These are phyloP conservation scores for Xerocomus minutiporus DNA, from an alignment of 1,284 basidiomycete species.

Conservation along the genomic window DNA sequence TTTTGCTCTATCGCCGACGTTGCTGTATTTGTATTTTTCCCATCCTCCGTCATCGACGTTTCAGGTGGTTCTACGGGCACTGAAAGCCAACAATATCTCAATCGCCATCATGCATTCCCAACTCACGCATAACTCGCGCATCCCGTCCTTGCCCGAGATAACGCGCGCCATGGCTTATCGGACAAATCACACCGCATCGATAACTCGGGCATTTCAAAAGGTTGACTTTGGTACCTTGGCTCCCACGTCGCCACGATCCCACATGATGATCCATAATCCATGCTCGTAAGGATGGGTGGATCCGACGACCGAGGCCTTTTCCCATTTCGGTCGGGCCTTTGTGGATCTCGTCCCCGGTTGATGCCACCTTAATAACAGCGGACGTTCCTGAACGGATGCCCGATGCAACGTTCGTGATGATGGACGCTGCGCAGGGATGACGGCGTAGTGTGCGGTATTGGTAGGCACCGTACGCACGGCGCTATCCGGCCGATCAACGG, in stretches of 20 bases:
- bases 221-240: not conserved
- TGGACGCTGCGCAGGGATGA: not conserved
- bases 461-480: not conserved
- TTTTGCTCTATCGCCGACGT: not conserved
- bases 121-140: not conserved
- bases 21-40: not conserved
- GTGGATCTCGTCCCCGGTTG: not conserved
- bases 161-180: not conserved
- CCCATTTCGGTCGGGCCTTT: not conserved
- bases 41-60: not conserved
- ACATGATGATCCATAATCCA: not conserved
- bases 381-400: not conserved
- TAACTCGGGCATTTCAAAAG: not conserved
- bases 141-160: not conserved
- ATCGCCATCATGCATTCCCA: not conserved
- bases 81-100: not conserved
- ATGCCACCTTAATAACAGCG: not conserved
- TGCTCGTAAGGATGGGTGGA: not conserved
- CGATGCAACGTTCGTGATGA: not conserved
- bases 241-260: not conserved
- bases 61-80: not conserved
- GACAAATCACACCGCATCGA: not conserved
- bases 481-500: conserved; percentile 1
- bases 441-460: not conserved
- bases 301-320: not conserved